phyloP scores from a whole-genome alignment of 257 asterid species.

The Thymus mandschuricus region DNA sequence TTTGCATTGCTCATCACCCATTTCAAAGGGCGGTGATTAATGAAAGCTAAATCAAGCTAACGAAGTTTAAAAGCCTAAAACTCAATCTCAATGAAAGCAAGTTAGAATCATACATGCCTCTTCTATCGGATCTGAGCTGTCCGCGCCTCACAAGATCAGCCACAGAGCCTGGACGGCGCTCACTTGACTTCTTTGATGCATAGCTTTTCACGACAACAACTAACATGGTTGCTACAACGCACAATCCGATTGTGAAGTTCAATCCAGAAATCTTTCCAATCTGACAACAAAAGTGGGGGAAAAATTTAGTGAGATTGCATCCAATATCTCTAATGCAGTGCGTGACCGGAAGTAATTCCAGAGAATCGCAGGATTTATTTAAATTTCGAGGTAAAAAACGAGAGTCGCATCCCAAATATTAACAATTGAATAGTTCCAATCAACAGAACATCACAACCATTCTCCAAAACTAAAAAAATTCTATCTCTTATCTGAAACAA shows the following conservation, averaged over 20 bases:
- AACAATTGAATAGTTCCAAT: neutral
- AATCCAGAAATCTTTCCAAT: conserved; percentile 50
- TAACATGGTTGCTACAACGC: conserved; percentile 60
- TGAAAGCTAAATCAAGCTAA: conserved; percentile 4
- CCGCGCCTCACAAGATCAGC: conserved; percentile 98
- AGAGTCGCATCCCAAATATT: neutral
- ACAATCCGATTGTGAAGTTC: conserved; percentile 60
- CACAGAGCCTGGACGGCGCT: conserved; percentile 74
- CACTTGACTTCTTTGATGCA: conserved; percentile 51
- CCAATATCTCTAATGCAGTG: neutral
- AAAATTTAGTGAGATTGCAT: neutral
- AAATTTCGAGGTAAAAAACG: neutral
- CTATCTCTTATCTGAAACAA: conserved; percentile 1
- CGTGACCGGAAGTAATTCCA: neutral
- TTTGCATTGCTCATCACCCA: conserved; percentile 18
- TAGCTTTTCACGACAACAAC: conserved; percentile 54
- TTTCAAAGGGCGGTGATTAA: conserved; percentile 7
- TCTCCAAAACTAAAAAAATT: neutral
- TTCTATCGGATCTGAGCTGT: conserved; percentile 95
- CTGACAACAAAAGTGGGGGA: conserved; percentile 45
- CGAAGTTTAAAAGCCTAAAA: neutral
- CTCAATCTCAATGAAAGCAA: neutral
- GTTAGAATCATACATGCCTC: conserved; percentile 97
- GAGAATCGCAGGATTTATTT: neutral
- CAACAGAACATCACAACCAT: neutral